Evolutionary conservation across 768 basidiomycete genomes (phyloP), one percentile per base, ranked within the genome.

Genomic region (Cubamyces lactineus): DNA sequence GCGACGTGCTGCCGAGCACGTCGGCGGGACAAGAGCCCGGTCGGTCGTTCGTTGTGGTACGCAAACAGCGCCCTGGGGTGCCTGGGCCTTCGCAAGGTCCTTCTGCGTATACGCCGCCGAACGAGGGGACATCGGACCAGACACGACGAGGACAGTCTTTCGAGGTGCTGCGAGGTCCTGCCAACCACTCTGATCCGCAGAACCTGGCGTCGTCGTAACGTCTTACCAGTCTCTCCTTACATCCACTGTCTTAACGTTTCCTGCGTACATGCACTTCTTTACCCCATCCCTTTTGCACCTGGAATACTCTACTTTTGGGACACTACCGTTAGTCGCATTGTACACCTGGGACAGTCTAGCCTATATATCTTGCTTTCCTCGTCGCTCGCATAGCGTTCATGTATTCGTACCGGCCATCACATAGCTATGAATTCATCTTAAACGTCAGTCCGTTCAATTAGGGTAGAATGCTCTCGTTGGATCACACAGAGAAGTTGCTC

Each of bases 1-100:
- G 84, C 46, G 79, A 80, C 24, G 68, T 61, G 16, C 46, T 62
- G 39, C 46, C 58, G 19, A 47, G 30, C 5, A 41, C 70, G 19
- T 53, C 66, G 2, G 39, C 59, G 12, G 64, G 46, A 11, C 53
- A 59, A 42, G 68, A 66, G 34, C n/a, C 69, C 7, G 71, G 72
- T 4, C 72, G 73, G 17, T 74, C 75, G 50, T 76, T 76, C 53
- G 74, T 76, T 40, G 75, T 76, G 21, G 66, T 75, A 4, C 66
- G 76, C 7, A 70, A 72, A 55, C 62, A 56, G 58, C 54, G 67
- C 28, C 69, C 69, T 12, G 68, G 72, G 12, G 43, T 61, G 4
- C 53, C 63, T 7, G 43, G 51, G 5, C 48, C 55, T 7, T 53
- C 56, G 49, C 57, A 61, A 43, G 53, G 50, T 26, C 21, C 61